Conservation (phyloP, 495 filamentous ascomycete genomes). For the Penicillium cinerascens region DNA sequence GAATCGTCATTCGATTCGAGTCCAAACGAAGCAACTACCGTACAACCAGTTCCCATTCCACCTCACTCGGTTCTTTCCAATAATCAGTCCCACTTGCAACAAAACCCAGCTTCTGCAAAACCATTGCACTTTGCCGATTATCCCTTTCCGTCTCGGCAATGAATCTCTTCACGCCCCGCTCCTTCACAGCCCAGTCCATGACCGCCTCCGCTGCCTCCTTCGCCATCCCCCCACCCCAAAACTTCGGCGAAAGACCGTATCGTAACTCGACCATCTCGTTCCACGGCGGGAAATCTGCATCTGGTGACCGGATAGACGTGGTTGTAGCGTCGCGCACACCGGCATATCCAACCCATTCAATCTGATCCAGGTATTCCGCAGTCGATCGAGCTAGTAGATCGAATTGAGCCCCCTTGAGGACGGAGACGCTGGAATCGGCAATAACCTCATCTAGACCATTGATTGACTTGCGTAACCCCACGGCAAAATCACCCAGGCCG, state of each 20-base stretch:
- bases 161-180: constrained; percentile 22
- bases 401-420: constrained; percentile 2
- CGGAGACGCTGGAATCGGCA: neutral
- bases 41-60: constrained; percentile 20
- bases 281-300: constrained; percentile 20
- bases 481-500: constrained; percentile 23
- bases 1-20: too few relatives aligned
- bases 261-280: constrained; percentile 25
- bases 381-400: neutral
- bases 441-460: neutral
- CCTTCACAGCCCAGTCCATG: constrained; percentile 18
- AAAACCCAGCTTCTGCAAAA: constrained; percentile 26
- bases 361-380: neutral
- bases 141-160: constrained; percentile 27
- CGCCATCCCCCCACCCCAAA: constrained; percentile 22
- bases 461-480: constrained; percentile 10
- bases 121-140: constrained; percentile 17
- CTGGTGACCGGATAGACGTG: constrained; percentile 17
- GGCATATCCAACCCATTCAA: constrained; percentile 28
- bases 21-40: too few relatives aligned
- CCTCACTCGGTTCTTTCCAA: constrained; percentile 26
- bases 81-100: constrained; percentile 20
- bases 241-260: constrained; percentile 19
- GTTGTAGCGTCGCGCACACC: constrained; percentile 26
- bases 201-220: constrained; percentile 21